Evolutionary conservation across 164 flowering plant genomes (phyloP).

Genomic region (Magnolia officinalis): DNA sequence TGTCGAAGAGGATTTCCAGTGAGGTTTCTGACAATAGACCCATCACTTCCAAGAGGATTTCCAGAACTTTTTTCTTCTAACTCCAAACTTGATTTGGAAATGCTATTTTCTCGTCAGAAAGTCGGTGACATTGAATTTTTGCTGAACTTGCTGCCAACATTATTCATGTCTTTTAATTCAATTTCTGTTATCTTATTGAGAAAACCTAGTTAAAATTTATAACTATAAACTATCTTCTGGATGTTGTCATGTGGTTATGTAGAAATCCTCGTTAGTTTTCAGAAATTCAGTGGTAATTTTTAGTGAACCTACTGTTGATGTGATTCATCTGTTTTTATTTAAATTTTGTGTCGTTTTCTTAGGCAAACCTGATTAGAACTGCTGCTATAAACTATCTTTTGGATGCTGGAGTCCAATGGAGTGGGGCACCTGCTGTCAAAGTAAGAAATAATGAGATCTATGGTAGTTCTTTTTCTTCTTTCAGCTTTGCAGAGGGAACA

Average conservation of each 20-base stretch:
- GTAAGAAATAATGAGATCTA: slow-evolving; percentile 32
- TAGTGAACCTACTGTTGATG: neutral
- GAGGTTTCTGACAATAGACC: neutral
- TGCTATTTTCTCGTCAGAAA: neutral
- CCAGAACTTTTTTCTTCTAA: too few species aligned
- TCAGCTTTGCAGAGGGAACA: neutral
- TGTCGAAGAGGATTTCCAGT: neutral
- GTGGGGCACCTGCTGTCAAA: slow-evolving; percentile 84
- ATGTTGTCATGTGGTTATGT: neutral
- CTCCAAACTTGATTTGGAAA: neutral
- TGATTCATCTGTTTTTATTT: neutral
- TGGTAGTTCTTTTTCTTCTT: slow-evolving; percentile 5
- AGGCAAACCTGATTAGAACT: slow-evolving; percentile 84
- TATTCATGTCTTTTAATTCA: neutral
- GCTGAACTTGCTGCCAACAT: neutral
- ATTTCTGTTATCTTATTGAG: neutral
- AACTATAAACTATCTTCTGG: neutral
- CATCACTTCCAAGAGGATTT: neutral
- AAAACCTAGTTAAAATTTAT: neutral
- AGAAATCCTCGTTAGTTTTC: neutral
- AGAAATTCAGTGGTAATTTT: neutral
- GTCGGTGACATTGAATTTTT: neutral
- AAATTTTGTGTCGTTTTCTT: slow-evolving; percentile 10
- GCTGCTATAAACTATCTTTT: slow-evolving; percentile 75
- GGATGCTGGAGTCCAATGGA: slow-evolving; percentile 96